phyloP scores from a whole-genome alignment of 345 rosid species.

The Ceriops zippeliana region DNA sequence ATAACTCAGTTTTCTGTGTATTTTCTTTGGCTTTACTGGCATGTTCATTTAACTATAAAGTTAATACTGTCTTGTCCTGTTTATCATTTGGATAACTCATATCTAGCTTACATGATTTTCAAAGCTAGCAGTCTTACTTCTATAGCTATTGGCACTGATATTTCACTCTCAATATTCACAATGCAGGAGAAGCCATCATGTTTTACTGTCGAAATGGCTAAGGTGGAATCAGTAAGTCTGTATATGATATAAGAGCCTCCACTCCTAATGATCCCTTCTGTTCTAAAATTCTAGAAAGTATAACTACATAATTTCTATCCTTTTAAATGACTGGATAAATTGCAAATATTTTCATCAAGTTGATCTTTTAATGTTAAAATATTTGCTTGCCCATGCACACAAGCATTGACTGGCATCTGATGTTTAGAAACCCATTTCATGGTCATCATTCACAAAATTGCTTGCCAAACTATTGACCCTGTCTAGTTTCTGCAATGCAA shows the following conservation, averaged over 20 bases:
- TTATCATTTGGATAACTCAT: background rate
- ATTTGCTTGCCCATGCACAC: no score
- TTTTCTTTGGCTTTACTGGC: no score
- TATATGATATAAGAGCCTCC: conserved; percentile 10
- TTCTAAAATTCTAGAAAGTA: conserved; percentile 3
- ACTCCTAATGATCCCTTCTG: conserved; percentile 19
- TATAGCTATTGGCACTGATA: conserved; percentile 7
- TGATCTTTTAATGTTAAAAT: no score
- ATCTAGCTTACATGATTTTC: background rate
- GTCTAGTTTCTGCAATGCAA: background rate
- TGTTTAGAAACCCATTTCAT: no score
- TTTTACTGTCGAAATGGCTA: conserved; percentile 97
- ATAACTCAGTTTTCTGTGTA: no score
- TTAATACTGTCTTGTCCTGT: no score
- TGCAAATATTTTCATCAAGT: no score
- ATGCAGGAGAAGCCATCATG: conserved; percentile 72
- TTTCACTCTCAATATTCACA: background rate
- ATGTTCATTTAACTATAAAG: no score
- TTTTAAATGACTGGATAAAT: background rate
- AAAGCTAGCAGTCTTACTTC: background rate
- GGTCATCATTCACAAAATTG: no score
- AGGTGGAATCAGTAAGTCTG: conserved; percentile 69
- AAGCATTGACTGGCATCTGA: no score
- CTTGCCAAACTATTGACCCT: no score
- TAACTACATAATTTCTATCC: background rate